Conservation (phyloP, 2,329 filamentous ascomycete genomes). For the Madurella fahalii region DNA sequence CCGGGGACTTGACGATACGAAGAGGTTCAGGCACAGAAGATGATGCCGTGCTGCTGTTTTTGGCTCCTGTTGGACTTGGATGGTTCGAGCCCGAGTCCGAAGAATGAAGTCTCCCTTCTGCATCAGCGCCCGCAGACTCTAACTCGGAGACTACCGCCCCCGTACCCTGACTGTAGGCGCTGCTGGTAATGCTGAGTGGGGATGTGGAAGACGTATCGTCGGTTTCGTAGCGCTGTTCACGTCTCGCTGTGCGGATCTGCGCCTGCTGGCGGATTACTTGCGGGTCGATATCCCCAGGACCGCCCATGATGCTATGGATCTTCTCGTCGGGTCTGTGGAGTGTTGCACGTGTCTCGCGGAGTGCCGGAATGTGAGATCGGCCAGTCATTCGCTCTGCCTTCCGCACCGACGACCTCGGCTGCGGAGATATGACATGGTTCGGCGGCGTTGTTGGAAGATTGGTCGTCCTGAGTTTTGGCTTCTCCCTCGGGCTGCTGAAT, state of each 20-base stretch:
- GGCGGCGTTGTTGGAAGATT: neutral
- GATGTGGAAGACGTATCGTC: constrained; percentile 14
- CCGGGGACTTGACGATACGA: constrained; percentile 1
- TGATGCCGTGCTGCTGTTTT: neutral
- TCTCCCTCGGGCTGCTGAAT: neutral
- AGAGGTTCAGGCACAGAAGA: constrained; percentile 2
- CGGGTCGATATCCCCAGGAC: constrained; percentile 29
- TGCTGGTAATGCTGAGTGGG: constrained; percentile 18
- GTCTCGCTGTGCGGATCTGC: neutral
- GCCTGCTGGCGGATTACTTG: constrained; percentile 3
- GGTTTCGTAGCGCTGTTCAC: neutral
- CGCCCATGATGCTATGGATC: constrained; percentile 40
- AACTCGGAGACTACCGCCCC: constrained; percentile 20
- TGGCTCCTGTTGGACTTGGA: neutral
- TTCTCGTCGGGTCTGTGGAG: constrained; percentile 36
- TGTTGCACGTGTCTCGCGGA: constrained; percentile 19
- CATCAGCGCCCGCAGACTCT: constrained; percentile 8
- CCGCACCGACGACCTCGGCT: constrained; percentile 18
- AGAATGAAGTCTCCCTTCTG: neutral
- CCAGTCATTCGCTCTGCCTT: constrained; percentile 23
- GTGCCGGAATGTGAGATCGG: constrained; percentile 5
- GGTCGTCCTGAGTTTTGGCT: neutral
- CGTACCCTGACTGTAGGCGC: constrained; percentile 18
- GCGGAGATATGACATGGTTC: constrained; percentile 21
- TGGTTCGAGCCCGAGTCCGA: constrained; percentile 3